Conservation (phyloP, 305 asterid species). For the Rubia balearica region DNA sequence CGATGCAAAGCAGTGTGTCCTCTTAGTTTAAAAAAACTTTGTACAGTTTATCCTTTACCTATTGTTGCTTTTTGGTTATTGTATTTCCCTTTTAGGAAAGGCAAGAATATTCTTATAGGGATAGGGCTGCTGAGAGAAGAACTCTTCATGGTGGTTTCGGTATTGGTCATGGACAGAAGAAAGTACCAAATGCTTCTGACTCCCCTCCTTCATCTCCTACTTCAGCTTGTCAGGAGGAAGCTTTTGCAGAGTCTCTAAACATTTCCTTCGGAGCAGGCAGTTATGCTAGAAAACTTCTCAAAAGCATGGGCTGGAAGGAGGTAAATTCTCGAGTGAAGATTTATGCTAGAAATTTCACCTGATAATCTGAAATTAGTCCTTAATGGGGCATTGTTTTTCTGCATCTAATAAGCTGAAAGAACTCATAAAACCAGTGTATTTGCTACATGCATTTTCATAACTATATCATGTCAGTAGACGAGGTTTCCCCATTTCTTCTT, state of each 20-base stretch:
- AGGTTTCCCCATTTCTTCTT: too few species aligned
- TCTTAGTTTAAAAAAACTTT: neutral
- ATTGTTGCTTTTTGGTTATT: conserved; percentile 6
- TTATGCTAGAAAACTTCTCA: conserved; percentile 70
- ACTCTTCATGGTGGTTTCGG: conserved; percentile 86
- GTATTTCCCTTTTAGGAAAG: conserved; percentile 31
- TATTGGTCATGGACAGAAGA: conserved; percentile 86
- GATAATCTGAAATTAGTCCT: neutral
- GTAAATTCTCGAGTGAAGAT: conserved; percentile 26
- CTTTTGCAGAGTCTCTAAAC: conserved; percentile 66
- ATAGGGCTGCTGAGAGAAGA: conserved; percentile 95
- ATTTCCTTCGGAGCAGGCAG: conserved; percentile 79
- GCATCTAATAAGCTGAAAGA: neutral
- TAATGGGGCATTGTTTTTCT: neutral
- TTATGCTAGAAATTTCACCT: neutral
- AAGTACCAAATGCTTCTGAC: conserved; percentile 23
- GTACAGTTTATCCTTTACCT: neutral
- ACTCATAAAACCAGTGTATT: too few species aligned
- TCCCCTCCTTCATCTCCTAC: conserved; percentile 40
- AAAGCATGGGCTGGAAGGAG: conserved; percentile 99
- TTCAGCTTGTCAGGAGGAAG: conserved; percentile 42
- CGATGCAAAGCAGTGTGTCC: neutral
- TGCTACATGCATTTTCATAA: neutral
- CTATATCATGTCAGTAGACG: neutral
- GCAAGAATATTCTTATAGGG: conserved; percentile 43